A percentile compares a stretch with the other conserved stretches of the same genome.
Evolutionary conservation across 257 asterid genomes (phyloP).

Genomic region (Primulina eburnea): DNA sequence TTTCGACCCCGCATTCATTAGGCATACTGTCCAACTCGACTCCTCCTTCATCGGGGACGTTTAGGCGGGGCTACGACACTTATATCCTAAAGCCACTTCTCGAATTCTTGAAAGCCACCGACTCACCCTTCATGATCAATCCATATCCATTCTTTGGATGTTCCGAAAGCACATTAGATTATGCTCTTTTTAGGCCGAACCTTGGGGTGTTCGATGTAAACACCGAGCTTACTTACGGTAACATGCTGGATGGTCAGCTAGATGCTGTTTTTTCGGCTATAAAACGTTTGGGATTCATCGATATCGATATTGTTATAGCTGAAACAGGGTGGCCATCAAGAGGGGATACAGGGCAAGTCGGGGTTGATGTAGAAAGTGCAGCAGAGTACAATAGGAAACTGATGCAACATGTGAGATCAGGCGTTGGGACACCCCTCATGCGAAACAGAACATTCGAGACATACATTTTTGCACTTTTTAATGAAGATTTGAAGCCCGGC

Average conservation of each 20-base stretch:
- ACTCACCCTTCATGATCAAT: conserved; percentile 46
- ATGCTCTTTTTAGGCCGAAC: conserved; percentile 40
- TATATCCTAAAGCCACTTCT: conserved; percentile 38
- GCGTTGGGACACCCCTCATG: conserved; percentile 53
- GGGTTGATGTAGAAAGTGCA: conserved; percentile 35
- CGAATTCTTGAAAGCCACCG: conserved; percentile 25
- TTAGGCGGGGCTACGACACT: conserved; percentile 30
- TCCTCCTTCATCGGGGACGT: conserved; percentile 44
- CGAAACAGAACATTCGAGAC: conserved; percentile 44
- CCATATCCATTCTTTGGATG: conserved; percentile 47
- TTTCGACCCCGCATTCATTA: conserved; percentile 47
- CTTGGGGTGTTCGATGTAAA: conserved; percentile 29
- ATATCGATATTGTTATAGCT: conserved; percentile 38
- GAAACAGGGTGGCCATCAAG: conserved; percentile 57
- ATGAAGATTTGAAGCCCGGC: conserved; percentile 48
- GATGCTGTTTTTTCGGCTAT: conserved; percentile 48
- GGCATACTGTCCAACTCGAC: conserved; percentile 45
- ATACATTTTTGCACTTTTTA: conserved; percentile 41
- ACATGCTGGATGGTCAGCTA: conserved; percentile 51
- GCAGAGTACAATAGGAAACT: conserved; percentile 39
- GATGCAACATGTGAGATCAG: conserved; percentile 38
- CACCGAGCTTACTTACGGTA: conserved; percentile 32
- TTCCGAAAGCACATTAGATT: conserved; percentile 30
- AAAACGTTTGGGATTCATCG: conserved; percentile 29
- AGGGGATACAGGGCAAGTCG: conserved; percentile 43